Percentiles rank a stretch among this genome's conserved stretches.
Conservation (phyloP, 2,329 filamentous ascomycete species). For the Monosporascus sp. region DNA sequence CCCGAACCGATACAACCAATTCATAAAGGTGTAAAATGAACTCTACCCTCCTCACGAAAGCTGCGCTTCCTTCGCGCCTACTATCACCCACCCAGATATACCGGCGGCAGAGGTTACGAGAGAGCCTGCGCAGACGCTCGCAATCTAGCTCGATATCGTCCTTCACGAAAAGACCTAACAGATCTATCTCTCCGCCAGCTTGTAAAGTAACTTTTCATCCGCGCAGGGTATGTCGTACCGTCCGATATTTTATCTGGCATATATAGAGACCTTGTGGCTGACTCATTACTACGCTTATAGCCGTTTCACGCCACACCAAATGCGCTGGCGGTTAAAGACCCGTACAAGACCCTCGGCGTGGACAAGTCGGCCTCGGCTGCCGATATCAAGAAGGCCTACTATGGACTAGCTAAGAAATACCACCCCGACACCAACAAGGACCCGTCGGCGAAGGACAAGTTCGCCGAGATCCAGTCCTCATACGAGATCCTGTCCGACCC, state of each 20-base stretch:
- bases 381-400: constrained; percentile 98
- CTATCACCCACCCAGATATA: constrained; percentile 38
- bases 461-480: constrained; percentile 84
- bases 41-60: constrained; percentile 41
- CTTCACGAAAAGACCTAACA: constrained; percentile 14
- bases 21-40: constrained; percentile 35
- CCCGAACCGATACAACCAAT: neutral
- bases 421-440: constrained; percentile 99
- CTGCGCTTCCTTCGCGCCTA: constrained; percentile 39
- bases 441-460: constrained; percentile 85
- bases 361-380: constrained; percentile 70
- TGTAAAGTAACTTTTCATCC: constrained; percentile 6
- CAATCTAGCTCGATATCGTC: constrained; percentile 18
- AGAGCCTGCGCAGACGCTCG: constrained; percentile 32
- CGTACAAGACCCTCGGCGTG: constrained; percentile 83
- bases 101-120: constrained; percentile 33
- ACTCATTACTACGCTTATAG: constrained; percentile 25
- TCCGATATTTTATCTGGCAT: neutral
- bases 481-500: constrained; percentile 92
- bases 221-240: constrained; percentile 13
- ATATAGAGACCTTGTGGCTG: neutral
- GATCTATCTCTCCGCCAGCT: constrained; percentile 5
- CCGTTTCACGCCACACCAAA: constrained; percentile 57
- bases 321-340: constrained; percentile 59
- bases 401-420: constrained; percentile 93